These are phyloP conservation scores for Pichia sp. DNA, from an alignment of 1,139 yeast species.

Conservation along the genomic window DNA sequence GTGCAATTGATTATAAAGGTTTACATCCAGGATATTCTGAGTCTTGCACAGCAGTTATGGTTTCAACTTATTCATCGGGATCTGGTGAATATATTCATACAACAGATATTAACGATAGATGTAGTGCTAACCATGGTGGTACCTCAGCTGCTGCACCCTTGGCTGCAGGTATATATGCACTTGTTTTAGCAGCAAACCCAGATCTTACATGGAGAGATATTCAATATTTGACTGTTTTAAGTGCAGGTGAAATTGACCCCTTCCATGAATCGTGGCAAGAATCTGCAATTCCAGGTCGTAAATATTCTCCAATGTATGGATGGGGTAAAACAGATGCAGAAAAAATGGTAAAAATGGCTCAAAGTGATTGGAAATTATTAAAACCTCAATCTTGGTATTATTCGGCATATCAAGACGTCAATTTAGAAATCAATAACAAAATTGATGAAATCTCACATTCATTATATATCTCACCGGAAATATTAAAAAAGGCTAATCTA, in stretches of 20 bases:
- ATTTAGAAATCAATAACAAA: constrained; percentile 21
- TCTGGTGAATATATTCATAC: constrained; percentile 88
- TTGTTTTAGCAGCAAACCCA: constrained; percentile 78
- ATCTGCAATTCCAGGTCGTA: constrained; percentile 46
- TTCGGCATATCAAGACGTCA: constrained; percentile 37
- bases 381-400: constrained; percentile 88
- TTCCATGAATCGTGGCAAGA: constrained; percentile 69
- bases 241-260: constrained; percentile 65
- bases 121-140: constrained; percentile 82
- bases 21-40: constrained; percentile 86
- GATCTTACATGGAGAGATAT: constrained; percentile 93
- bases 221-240: constrained; percentile 72
- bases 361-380: constrained; percentile 65
- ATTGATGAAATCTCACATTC: constrained; percentile 24
- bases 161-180: constrained; percentile 89
- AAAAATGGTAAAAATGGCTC: constrained; percentile 65
- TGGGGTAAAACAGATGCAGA: constrained; percentile 90
- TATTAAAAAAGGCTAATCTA: constrained; percentile 51
- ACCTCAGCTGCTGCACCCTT: constrained; percentile 99
- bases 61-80: constrained; percentile 92
- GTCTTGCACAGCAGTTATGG: constrained; percentile 91
- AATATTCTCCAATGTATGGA: constrained; percentile 83
- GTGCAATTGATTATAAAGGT: constrained; percentile 86
- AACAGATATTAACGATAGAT: constrained; percentile 70
- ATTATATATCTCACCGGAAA: constrained; percentile 44